These are phyloP conservation scores for Bipolaris bicolor DNA, from an alignment of 2,329 filamentous ascomycete species.

Conservation along the genomic window DNA sequence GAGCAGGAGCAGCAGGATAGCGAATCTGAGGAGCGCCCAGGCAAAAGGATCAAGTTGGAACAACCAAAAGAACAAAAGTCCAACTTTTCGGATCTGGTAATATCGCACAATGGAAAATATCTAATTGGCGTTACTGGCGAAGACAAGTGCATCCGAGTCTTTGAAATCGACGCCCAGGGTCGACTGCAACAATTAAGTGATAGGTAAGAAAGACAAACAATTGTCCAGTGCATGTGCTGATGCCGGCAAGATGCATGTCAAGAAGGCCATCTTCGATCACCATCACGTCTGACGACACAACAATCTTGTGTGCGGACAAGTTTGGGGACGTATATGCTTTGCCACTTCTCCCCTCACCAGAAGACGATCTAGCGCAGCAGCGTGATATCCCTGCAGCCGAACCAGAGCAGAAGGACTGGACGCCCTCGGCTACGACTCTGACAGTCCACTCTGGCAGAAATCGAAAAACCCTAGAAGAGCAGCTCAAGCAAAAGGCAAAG, in stretches of 20 bases:
- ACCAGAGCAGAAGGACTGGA: conserved; percentile 48
- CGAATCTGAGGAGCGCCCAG: conserved; percentile 45
- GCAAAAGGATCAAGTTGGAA: conserved; percentile 52
- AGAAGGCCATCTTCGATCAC: conserved; percentile 83
- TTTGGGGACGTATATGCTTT: conserved; percentile 95
- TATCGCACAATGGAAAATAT: conserved; percentile 69
- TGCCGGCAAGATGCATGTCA: conserved; percentile 72
- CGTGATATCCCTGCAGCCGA: conserved; percentile 25
- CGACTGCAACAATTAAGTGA: conserved; percentile 71
- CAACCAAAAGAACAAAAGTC: conserved; percentile 51
- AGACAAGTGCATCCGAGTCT: conserved; percentile 88
- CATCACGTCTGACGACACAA: conserved; percentile 71
- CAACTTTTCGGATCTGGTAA: conserved; percentile 71
- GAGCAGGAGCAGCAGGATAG: conserved; percentile 26
- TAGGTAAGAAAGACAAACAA: conserved; percentile 60
- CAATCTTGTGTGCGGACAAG: conserved; percentile 87
- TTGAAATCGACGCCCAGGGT: conserved; percentile 69
- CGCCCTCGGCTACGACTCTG: conserved; percentile 61
- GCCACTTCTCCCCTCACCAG: conserved; percentile 65
- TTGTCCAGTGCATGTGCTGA: conserved; percentile 13
- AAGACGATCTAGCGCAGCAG: conserved; percentile 33
- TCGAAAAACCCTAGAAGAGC: conserved; percentile 62
- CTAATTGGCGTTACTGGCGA: conserved; percentile 83
- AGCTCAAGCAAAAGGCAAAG: conserved; percentile 55
- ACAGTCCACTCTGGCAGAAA: conserved; percentile 70